Conservation (phyloP, 2,329 filamentous ascomycete genomes). For the Colletotrichum neosansevieriae region DNA sequence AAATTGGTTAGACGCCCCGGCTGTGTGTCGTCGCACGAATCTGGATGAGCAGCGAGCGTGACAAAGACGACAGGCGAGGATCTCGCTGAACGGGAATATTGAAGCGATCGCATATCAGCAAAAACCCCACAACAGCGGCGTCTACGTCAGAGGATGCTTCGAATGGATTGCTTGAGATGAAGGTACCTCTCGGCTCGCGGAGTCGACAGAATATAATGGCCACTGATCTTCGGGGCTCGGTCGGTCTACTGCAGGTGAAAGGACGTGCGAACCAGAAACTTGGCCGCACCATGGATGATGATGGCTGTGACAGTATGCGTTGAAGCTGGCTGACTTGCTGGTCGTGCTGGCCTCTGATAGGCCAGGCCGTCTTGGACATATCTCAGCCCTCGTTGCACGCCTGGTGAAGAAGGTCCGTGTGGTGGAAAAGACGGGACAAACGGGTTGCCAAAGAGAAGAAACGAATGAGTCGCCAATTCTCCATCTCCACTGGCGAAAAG, state of each 20-base stretch:
- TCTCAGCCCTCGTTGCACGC: slow-evolving; percentile 9
- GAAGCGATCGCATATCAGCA: slow-evolving; percentile 1
- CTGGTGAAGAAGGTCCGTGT: slow-evolving; percentile 11
- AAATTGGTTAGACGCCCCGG: neutral
- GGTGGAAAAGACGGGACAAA: slow-evolving; percentile 12
- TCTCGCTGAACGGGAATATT: neutral
- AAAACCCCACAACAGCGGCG: neutral
- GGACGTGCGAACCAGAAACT: slow-evolving; percentile 19
- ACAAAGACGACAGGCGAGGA: neutral
- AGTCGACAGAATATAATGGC: neutral
- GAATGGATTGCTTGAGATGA: slow-evolving; percentile 7
- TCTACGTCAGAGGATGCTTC: slow-evolving; percentile 14
- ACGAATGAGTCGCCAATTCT: neutral
- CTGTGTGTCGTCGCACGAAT: neutral
- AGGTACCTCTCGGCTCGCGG: slow-evolving; percentile 16
- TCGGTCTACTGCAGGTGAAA: slow-evolving; percentile 9
- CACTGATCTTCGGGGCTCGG: neutral
- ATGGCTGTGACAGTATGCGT: slow-evolving; percentile 1
- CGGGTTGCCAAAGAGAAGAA: neutral
- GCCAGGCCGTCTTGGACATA: slow-evolving; percentile 7
- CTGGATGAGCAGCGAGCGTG: slow-evolving; percentile 1
- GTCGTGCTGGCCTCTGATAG: slow-evolving; percentile 7
- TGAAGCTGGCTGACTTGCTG: slow-evolving; percentile 3
- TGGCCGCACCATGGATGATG: slow-evolving; percentile 3
- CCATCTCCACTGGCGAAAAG: neutral